Evolutionary conservation across 1,139 yeast species (phyloP), one percentile per base, ranked within the genome.

Genomic region (Nematodospora anomalae): DNA sequence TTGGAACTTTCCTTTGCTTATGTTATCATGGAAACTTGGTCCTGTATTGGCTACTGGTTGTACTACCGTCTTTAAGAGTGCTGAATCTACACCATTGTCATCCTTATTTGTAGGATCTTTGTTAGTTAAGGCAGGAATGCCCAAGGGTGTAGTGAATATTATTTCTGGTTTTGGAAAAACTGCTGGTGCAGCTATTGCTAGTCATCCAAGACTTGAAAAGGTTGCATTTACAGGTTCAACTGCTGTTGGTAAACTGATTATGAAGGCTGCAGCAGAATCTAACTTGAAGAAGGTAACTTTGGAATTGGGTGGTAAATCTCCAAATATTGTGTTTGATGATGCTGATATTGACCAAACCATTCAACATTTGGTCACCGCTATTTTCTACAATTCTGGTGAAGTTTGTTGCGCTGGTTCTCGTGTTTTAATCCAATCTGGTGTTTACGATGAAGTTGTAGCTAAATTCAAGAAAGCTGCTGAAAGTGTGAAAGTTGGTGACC

Each of bases 351-450:
- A 76, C 40, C 64, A 65, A 52, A 80, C 94, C 42, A 79, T 83
- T 43, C 69, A 73, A 50, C 72, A 79, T 37, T 76, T 36, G 78
- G 74, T 67, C 6, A 78, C 79, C 4, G 64, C 70, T 24, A 68
- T 72, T n/a, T 55, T 77, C 77, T 83, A 74, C 75, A 86, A 86
- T 71, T 79, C 86, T 50, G 95, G 95, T 62, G 95, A 86, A 66
- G 90, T 83, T 40, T 86, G 95, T 67, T 81, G 86, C 58, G 95
- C 95, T 28, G 92, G 94, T 48, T 84, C 95, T 33, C 80, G 95
- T 62, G 66, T 85, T 38, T 82, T 79, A 59, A 78, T 85, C 45
- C 95, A 86, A 64, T 89, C 83, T 51, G 79, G 74, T 36, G 65
- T 84, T 53, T 83, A 86, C 64, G 92, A 85, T 52, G 69, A 76